phyloP scores from a whole-genome alignment of 768 basidiomycete genomes.

The Trametes sanguinea region DNA sequence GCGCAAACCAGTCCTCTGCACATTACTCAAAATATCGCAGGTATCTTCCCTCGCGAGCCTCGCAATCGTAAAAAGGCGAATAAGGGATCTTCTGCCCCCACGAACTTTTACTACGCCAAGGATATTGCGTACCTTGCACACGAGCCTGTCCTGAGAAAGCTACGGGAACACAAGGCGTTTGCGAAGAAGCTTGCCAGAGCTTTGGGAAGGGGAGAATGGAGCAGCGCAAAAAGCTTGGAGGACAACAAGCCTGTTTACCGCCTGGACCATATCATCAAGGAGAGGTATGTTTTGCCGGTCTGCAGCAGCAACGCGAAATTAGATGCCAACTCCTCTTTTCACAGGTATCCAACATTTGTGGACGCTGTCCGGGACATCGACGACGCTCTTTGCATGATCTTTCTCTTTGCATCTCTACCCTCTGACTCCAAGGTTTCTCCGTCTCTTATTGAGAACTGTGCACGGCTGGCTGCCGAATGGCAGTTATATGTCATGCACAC shows the following conservation, averaged over 20 bases:
- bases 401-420: constrained; percentile 89
- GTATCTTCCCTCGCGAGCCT: constrained; percentile 97
- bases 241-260: constrained; percentile 90
- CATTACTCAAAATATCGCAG: constrained; percentile 41
- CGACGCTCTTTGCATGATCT: constrained; percentile 94
- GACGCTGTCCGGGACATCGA: constrained; percentile 96
- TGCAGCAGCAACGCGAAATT: neutral
- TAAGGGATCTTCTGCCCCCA: constrained; percentile 95
- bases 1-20: neutral
- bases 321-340: neutral
- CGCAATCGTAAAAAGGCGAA: constrained; percentile 90
- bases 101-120: constrained; percentile 97
- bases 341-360: constrained; percentile 93
- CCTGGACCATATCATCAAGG: constrained; percentile 96
- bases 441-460: constrained; percentile 86
- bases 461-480: constrained; percentile 92
- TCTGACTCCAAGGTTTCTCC: constrained; percentile 81
- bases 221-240: constrained; percentile 88
- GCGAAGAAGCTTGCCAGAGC: constrained; percentile 95
- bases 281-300: constrained; percentile 59
- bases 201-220: constrained; percentile 94
- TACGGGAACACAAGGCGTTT: constrained; percentile 97
- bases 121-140: constrained; percentile 97
- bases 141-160: constrained; percentile 90
- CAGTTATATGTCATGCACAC: constrained; percentile 94